A percentile compares a stretch with the other conserved stretches of the same genome.
Evolutionary conservation across 2,329 filamentous ascomycete species (phyloP).

Genomic region (Fragosphaeria purpurea): DNA sequence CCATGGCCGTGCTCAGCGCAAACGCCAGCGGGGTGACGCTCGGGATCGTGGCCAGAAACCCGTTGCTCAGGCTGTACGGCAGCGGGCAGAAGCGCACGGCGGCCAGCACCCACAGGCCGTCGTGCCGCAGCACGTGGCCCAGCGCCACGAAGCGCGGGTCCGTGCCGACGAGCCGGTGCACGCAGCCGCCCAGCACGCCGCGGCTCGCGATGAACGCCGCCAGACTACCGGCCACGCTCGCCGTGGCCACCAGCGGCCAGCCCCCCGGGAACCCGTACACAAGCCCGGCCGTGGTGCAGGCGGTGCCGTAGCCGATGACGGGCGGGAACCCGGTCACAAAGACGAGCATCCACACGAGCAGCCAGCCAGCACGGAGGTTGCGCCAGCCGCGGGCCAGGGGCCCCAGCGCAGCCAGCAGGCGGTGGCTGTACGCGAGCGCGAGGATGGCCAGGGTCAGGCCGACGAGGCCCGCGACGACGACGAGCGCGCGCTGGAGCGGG

Average conservation of each 20-base stretch:
- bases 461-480: slow-evolving; percentile 40
- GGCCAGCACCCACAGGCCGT: slow-evolving; percentile 78
- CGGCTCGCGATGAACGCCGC: slow-evolving; percentile 72
- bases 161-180: slow-evolving; percentile 67
- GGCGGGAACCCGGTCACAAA: slow-evolving; percentile 77
- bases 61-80: slow-evolving; percentile 88
- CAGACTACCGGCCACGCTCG: slow-evolving; percentile 68
- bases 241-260: slow-evolving; percentile 74
- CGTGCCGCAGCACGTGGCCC: slow-evolving; percentile 76
- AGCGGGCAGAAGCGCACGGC: slow-evolving; percentile 90
- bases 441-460: slow-evolving; percentile 56
- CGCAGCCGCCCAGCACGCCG: slow-evolving; percentile 67
- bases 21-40: slow-evolving; percentile 71
- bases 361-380: slow-evolving; percentile 59
- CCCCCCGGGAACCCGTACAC: slow-evolving; percentile 51
- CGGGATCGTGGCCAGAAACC: slow-evolving; percentile 86
- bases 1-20: slow-evolving; percentile 69
- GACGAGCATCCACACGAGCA: slow-evolving; percentile 64
- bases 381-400: slow-evolving; percentile 72
- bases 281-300: slow-evolving; percentile 44
- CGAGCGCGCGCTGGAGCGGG: slow-evolving; percentile 50
- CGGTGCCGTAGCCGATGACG: slow-evolving; percentile 75
- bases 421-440: slow-evolving; percentile 67
- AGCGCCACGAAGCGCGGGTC: slow-evolving; percentile 86
- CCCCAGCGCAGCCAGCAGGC: slow-evolving; percentile 65